A percentile compares a stretch with the other conserved stretches of the same genome.
These are phyloP conservation scores for Saccharomyces hybrid DNA, from an alignment of 1,139 yeast species.

Conservation along the genomic window DNA sequence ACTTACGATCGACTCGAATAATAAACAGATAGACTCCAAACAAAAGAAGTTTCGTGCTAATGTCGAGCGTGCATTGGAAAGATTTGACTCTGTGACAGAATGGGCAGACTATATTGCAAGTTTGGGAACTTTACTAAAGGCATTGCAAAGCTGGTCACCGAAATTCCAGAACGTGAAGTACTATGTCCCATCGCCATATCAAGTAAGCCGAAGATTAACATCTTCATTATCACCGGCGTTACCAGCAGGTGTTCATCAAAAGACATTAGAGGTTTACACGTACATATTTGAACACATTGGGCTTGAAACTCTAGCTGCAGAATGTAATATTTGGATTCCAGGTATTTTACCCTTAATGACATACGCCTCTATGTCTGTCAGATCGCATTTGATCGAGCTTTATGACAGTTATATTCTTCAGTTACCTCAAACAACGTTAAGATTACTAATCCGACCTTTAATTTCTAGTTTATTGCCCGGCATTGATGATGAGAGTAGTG, in stretches of 20 bases:
- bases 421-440: conserved; percentile 43
- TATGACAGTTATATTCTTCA: conserved; percentile 50
- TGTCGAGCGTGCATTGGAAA: conserved; percentile 64
- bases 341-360: conserved; percentile 81
- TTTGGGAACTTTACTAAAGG: conserved; percentile 67
- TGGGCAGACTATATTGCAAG: conserved; percentile 99
- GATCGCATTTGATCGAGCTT: conserved; percentile 61
- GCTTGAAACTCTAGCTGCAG: conserved; percentile 41
- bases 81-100: conserved; percentile 83
- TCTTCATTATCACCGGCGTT: conserved; percentile 65
- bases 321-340: conserved; percentile 71
- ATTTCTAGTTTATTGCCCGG: conserved; percentile 75
- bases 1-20: conserved; percentile 26
- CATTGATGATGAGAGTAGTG: conserved; percentile 85
- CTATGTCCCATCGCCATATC: conserved; percentile 38
- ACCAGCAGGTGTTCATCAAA: conserved; percentile 94
- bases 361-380: conserved; percentile 81
- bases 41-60: conserved; percentile 61
- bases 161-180: conserved; percentile 44
- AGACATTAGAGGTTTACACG: conserved; percentile 70
- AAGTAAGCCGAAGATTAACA: conserved; percentile 31
- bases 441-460: conserved; percentile 57
- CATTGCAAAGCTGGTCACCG: conserved; percentile 55
- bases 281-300: conserved; percentile 59
- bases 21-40: conserved; percentile 39